These are phyloP conservation scores for Chaetomiaceae sp. DNA, from an alignment of 2,329 filamentous ascomycete genomes.

Conservation along the genomic window DNA sequence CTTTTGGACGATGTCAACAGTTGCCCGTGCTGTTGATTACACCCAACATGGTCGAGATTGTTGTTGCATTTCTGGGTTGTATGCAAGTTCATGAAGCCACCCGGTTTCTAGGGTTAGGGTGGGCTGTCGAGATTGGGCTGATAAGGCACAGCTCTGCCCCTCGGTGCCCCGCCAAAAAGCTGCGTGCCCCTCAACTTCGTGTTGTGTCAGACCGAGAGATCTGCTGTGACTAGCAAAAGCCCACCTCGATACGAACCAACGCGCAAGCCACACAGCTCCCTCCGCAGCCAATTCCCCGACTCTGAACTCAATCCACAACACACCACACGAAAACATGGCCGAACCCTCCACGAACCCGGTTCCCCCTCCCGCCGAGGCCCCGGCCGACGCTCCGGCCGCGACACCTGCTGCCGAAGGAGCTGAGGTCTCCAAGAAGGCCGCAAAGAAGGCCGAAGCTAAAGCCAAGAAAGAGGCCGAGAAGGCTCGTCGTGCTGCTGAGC, in stretches of 20 bases:
- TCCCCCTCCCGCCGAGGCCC: slow-evolving; percentile 16
- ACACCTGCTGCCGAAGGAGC: slow-evolving; percentile 30
- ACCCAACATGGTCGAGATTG: too few relatives aligned
- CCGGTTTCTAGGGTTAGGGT: slow-evolving; percentile 13
- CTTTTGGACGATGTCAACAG: too few relatives aligned
- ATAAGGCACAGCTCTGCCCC: slow-evolving; percentile 13
- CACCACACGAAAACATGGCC: slow-evolving; percentile 16
- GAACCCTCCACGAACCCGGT: slow-evolving; percentile 16
- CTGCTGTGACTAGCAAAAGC: slow-evolving; percentile 12
- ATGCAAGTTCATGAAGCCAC: too few relatives aligned
- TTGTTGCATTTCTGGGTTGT: too few relatives aligned
- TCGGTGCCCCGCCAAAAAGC: slow-evolving; percentile 23
- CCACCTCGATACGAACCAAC: slow-evolving; percentile 3
- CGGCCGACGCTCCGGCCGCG: slow-evolving; percentile 10
- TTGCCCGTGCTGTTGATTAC: too few relatives aligned
- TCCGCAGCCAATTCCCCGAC: neutral
- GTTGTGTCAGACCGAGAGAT: slow-evolving; percentile 15
- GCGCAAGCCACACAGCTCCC: neutral
- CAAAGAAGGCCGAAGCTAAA: slow-evolving; percentile 81
- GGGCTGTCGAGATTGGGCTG: neutral
- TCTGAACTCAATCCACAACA: neutral
- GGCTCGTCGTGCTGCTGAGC: slow-evolving; percentile 65
- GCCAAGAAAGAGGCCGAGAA: slow-evolving; percentile 86
- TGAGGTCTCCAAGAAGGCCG: slow-evolving; percentile 67
- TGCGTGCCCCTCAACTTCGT: slow-evolving; percentile 16